Evolutionary conservation across 2,329 filamentous ascomycete genomes (phyloP).

Genomic region (Cladosporium sp.): DNA sequence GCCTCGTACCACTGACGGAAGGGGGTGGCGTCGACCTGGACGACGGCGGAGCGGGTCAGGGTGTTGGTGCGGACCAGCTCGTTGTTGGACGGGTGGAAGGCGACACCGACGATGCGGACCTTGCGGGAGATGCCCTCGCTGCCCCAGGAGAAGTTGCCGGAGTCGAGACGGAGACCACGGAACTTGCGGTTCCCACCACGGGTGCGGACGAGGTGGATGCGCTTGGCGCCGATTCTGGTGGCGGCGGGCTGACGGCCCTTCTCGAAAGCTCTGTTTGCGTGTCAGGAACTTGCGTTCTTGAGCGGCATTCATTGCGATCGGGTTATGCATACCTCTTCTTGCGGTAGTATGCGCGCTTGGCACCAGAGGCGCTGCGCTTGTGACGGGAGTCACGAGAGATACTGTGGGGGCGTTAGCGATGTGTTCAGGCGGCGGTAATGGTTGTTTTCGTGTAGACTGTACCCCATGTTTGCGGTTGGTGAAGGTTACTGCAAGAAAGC

Average conservation of each 20-base stretch:
- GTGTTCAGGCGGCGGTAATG: constrained; percentile 10
- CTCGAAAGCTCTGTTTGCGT: constrained; percentile 94
- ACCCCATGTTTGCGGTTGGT: constrained; percentile 49
- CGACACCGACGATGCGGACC: constrained; percentile 96
- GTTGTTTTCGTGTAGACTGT: constrained; percentile 29
- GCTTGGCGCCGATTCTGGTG: constrained; percentile 97
- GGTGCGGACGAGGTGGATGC: constrained; percentile 93
- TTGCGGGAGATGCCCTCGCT: constrained; percentile 98
- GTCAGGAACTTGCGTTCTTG: constrained; percentile 15
- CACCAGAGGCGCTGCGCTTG: constrained; percentile 98
- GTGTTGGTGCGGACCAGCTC: constrained; percentile 99
- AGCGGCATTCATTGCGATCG: constrained; percentile 35
- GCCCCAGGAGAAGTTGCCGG: constrained; percentile 99
- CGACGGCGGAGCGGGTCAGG: constrained; percentile 96
- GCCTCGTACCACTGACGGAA: constrained; percentile 99
- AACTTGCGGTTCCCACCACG: constrained; percentile 99
- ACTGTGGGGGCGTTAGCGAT: constrained; percentile 49
- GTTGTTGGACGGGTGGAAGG: constrained; percentile 99
- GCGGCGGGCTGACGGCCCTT: constrained; percentile 98
- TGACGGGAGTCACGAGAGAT: constrained; percentile 99
- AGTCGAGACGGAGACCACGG: constrained; percentile 96
- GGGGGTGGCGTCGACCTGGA: constrained; percentile 96
- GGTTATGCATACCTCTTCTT: constrained; percentile 56
- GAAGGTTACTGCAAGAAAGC: constrained; percentile 32
- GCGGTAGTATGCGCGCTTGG: constrained; percentile 63